phyloP scores from a whole-genome alignment of 768 basidiomycete genomes.

The Rhizopogon vesiculosus region DNA sequence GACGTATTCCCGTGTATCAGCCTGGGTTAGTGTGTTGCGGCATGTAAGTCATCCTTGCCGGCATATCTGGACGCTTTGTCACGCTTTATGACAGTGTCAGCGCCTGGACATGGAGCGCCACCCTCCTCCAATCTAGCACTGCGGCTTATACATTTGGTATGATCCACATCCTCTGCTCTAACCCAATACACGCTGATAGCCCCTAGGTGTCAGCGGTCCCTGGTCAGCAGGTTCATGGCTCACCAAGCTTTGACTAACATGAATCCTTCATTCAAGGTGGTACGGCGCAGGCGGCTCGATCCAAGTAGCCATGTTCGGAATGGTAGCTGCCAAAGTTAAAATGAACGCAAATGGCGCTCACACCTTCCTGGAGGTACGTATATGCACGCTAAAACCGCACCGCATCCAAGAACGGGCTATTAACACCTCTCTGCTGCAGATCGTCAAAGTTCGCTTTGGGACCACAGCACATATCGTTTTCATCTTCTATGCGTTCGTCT shows the following conservation, averaged over 20 bases:
- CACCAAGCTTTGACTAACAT: background rate
- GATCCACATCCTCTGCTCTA: background rate
- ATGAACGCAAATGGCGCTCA: conserved; percentile 38
- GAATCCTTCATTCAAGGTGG: conserved; percentile 17
- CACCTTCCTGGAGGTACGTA: conserved; percentile 34
- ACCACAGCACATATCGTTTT: conserved; percentile 29
- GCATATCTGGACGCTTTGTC: background rate
- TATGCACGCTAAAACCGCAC: background rate
- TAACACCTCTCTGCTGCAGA: conserved; percentile 12
- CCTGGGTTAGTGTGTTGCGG: conserved; percentile 33
- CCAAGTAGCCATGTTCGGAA: conserved; percentile 34
- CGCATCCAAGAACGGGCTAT: too few relatives aligned
- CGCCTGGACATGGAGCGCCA: conserved; percentile 38
- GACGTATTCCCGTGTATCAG: conserved; percentile 2
- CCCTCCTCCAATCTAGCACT: conserved; percentile 31
- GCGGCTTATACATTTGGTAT: conserved; percentile 30
- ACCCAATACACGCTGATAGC: background rate
- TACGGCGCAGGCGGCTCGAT: conserved; percentile 34
- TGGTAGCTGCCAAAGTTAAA: conserved; percentile 36
- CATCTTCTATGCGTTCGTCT: conserved; percentile 29
- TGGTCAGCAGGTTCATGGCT: conserved; percentile 14
- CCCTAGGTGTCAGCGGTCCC: conserved; percentile 28
- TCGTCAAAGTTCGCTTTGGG: conserved; percentile 34
- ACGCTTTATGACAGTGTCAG: conserved; percentile 16
- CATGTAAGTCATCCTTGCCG: conserved; percentile 14